phyloP scores from a whole-genome alignment of 2,329 filamentous ascomycete species.

The Nigrograna mackinnonii region DNA sequence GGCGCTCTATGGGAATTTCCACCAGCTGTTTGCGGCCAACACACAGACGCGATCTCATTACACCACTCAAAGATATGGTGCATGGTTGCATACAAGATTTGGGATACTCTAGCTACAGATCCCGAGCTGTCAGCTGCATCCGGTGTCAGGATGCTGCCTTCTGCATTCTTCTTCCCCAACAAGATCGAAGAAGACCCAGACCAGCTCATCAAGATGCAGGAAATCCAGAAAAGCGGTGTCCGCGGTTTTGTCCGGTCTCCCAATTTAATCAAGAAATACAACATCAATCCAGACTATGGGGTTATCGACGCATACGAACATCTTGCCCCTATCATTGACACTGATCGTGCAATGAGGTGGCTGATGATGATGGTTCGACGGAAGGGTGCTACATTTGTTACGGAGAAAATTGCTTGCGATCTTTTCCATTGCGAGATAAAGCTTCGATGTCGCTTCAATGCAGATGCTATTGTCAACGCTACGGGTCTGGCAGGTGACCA shows the following conservation, averaged over 20 bases:
- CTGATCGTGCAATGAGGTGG: no score
- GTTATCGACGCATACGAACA: conserved; percentile 50
- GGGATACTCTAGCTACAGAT: conserved; percentile 43
- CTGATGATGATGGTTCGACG: no score
- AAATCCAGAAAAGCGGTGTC: conserved; percentile 45
- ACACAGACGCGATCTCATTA: conserved; percentile 46
- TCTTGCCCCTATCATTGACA: conserved; percentile 52
- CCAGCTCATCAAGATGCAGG: conserved; percentile 44
- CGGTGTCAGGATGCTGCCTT: conserved; percentile 44
- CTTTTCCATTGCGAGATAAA: no score
- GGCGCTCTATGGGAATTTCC: conserved; percentile 54
- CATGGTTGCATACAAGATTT: conserved; percentile 48
- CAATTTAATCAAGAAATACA: conserved; percentile 34
- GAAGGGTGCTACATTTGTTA: no score
- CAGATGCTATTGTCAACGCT: conserved; percentile 50
- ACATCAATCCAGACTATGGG: conserved; percentile 37
- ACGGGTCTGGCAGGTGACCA: conserved; percentile 43
- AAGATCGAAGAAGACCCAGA: conserved; percentile 36
- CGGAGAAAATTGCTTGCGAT: no score
- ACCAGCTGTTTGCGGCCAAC: conserved; percentile 49
- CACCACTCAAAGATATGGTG: conserved; percentile 47
- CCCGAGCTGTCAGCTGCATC: conserved; percentile 29
- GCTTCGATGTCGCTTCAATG: no score
- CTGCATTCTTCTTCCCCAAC: conserved; percentile 45
- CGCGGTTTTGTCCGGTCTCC: conserved; percentile 41